Base-by-base conservation (phyloP, 2,329 filamentous ascomycete genomes). In the Acarospora socialis region DNA sequence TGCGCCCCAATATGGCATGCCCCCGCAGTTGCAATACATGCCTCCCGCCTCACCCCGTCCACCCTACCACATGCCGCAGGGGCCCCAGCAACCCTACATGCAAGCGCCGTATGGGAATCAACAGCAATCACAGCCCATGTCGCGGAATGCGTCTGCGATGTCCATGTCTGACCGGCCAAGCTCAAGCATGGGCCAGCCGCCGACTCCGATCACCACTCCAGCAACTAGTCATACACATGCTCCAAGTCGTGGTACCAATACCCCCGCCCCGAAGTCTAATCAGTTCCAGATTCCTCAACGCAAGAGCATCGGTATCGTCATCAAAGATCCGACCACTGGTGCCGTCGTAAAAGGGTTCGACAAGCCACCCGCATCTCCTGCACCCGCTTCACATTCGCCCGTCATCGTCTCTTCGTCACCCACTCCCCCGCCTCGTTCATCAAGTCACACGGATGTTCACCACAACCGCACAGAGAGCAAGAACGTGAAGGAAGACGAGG, bases 261-360 rank as follows among this genome's bases (percentile, higher is more conserved):
- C 65, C 37, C 70, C 76, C 20, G 70, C 66, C 15, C 65, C 73
- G 21, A 71, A 70, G 40, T 66, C 68, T 4, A 61, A 71, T 3
- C 68, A 72, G 43, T 74, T 77, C 39, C 67, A 77, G 38, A 70
- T 72, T 37, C 75, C 77, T 7, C 51, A 53, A 36, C 48, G 55
- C 10, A 81, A 78, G 64, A 83, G 72, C 55, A 75, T 74, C 28
- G 75, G 78, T 1, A 79, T 94, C 43, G 66, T 75, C 29, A 93
- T 94, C 63, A 92, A 83, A 65, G 81, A 83, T 48, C 69, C 77
- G 18, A 69, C 77, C 34, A 86, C 83, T 40, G 82, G 90, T 50
- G 71, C 74, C 18, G 63, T 94, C 8, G 74, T 83, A 45, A 65
- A 69, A 65, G n/a, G n/a, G n/a, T 60, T 81, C 61, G 51, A 70